Percentiles rank a stretch among this genome's conserved stretches.
These are phyloP conservation scores for Saxophila tyrrhenica DNA, from an alignment of 495 filamentous ascomycete genomes.

Conservation along the genomic window DNA sequence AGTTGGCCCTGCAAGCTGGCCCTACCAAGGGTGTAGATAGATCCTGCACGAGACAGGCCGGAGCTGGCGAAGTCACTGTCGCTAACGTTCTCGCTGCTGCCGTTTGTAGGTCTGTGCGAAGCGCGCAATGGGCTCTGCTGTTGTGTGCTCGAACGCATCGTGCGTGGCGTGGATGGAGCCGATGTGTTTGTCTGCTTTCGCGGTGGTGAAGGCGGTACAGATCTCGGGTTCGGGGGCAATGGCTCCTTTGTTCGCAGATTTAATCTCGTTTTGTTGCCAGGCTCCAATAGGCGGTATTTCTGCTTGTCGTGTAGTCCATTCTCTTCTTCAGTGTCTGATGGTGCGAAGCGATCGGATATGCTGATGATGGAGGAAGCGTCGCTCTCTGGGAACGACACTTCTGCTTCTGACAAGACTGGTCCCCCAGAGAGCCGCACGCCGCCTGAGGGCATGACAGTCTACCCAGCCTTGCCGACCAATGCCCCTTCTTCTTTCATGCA, in stretches of 20 bases:
- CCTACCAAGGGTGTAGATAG: slow-evolving; percentile 79
- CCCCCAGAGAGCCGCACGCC: slow-evolving; percentile 17
- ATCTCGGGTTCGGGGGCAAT: slow-evolving; percentile 33
- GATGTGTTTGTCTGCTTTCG: not conserved
- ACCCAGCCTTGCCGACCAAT: not conserved
- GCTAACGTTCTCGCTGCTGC: slow-evolving; percentile 28
- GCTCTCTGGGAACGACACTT: slow-evolving; percentile 25
- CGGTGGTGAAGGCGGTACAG: not conserved
- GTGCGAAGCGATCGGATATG: slow-evolving; percentile 25
- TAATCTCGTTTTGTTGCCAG: slow-evolving; percentile 49
- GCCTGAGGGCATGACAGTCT: slow-evolving; percentile 19
- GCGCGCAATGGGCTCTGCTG: slow-evolving; percentile 25
- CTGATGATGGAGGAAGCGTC: slow-evolving; percentile 29
- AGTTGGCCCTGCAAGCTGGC: slow-evolving; percentile 86
- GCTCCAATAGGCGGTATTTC: slow-evolving; percentile 54
- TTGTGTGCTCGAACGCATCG: slow-evolving; percentile 21
- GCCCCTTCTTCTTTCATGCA: too few species aligned
- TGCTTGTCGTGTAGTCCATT: slow-evolving; percentile 43
- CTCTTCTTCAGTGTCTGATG: slow-evolving; percentile 31
- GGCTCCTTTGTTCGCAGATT: slow-evolving; percentile 40
- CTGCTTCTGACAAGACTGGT: slow-evolving; percentile 15
- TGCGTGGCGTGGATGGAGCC: slow-evolving; percentile 7
- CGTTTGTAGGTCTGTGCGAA: slow-evolving; percentile 23
- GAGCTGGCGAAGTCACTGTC: slow-evolving; percentile 43
- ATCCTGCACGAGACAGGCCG: slow-evolving; percentile 49